Base-by-base conservation (phyloP, 2,329 filamentous ascomycete species). In the Diaporthe vexans region DNA sequence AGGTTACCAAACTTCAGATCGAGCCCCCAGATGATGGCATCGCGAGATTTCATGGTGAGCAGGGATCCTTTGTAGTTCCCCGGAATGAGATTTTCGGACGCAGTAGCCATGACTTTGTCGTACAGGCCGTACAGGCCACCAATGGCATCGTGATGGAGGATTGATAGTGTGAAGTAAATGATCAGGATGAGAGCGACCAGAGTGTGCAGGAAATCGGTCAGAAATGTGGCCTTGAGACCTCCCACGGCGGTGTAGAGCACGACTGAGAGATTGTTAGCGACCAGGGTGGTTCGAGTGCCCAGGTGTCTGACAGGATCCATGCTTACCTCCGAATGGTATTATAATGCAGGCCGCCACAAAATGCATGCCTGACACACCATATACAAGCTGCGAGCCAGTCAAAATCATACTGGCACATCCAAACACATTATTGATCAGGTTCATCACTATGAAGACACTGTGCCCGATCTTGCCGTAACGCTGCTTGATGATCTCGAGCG, bases 1-100 rank as follows among this genome's bases (percentile, higher is more conserved):
- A 88, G 78, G 70, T 88, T 88, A 19, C 85, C 86, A 59, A 88
- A 85, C 72, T 86, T 87, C 15, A 87, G 79, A 40, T 87, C 84
- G 8, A 88, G 74, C 0, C 84, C 85, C 78, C 84, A 88, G 24
- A 86, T 81, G 19, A 84, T 83, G 4, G 81, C 84, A 58, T 80
- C 79, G 73, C 84, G 84, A 0, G 85, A 87, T 73, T 88, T 88
- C 80, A 88, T 85, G 0, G 86, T 87, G 3, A 88, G 80, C 0
- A 87, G 81, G 0, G 85, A 87, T 1, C 87, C 86, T 67, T 83
- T 67, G 57, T 86, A 87, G 75, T 88, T 88, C 0, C 85, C 86
- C 0, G 81, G 73, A 43, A 88, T 84, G 70, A 84, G 83, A 70
- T 86, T 83, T 15, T 84, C 82, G 35, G 78, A 79, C 3, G 84